These are phyloP conservation scores for Nakaseomyces glabratus DNA, from an alignment of 1,139 yeast species.

Conservation along the genomic window DNA sequence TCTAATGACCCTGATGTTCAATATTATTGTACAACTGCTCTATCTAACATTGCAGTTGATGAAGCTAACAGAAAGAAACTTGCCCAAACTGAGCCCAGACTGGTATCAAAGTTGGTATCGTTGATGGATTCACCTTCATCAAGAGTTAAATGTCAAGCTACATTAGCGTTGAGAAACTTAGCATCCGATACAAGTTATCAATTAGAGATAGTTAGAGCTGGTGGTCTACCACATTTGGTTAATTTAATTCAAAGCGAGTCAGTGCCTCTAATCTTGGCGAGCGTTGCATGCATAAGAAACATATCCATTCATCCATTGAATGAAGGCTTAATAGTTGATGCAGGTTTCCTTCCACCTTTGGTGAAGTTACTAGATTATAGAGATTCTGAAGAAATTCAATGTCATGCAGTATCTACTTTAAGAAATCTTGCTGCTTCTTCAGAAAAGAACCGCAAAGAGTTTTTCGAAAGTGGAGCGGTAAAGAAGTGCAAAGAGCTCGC, in stretches of 20 bases:
- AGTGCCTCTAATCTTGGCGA: conserved; percentile 86
- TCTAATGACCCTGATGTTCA: conserved; percentile 94
- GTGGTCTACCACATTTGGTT: conserved; percentile 88
- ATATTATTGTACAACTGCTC: conserved; percentile 95
- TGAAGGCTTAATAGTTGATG: conserved; percentile 90
- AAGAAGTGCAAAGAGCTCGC: conserved; percentile 87
- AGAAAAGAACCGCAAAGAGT: conserved; percentile 84
- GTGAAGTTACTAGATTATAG: conserved; percentile 76
- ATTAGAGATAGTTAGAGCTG: conserved; percentile 89
- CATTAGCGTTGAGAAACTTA: conserved; percentile 85
- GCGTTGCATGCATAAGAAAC: conserved; percentile 96
- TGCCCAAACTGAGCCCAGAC: conserved; percentile 88
- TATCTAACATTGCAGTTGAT: conserved; percentile 95
- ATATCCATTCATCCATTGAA: conserved; percentile 93
- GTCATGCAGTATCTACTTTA: conserved; percentile 93
- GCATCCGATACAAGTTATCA: conserved; percentile 92
- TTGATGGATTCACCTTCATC: conserved; percentile 91
- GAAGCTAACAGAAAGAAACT: conserved; percentile 80
- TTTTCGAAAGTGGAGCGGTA: conserved; percentile 92
- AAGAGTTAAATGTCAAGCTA: conserved; percentile 96
- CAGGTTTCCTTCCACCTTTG: conserved; percentile 86
- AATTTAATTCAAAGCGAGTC: conserved; percentile 81
- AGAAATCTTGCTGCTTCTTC: conserved; percentile 93
- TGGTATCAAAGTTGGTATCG: conserved; percentile 77
- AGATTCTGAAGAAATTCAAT: conserved; percentile 91